Base-by-base conservation (phyloP, 257 asterid genomes). In the Agastache rugosa region DNA sequence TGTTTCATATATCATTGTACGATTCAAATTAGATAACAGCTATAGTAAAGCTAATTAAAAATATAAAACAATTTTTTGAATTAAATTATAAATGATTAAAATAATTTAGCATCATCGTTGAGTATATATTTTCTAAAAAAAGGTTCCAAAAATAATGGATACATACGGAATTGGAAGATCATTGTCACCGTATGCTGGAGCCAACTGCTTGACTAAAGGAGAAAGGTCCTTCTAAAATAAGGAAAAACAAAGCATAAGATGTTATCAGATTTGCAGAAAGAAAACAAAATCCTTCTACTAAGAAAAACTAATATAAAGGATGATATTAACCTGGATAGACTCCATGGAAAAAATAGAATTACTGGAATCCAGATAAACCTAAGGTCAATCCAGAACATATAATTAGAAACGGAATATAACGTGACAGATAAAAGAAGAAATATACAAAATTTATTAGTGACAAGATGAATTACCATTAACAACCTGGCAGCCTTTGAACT, bases 401-500 rank as follows among this genome's bases (percentile, higher is more conserved):
- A 37, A 65, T 12, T 34, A 62, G 34, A 54, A 50, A 34, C 2
- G 20, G 66, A 48, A 39, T 17, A 72, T 25, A 62, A 45, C 5
- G n/a, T 41, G 42, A 75, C 22, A 34, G 48, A 48, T 45, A 45
- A 42, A 77, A 22, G 47, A 56, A 77, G 19, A 50, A 22, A 67
- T 31, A 20, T 20, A 42, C 23, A 60, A 35, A 72, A 56, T 55
- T 51, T 10, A 68, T 62, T 54, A 31, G 73, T 0, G 11, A 17
- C 55, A 69, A 8, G 8, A 63, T 75, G 72, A 56, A 25, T 67
- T 92, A 92, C 99, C 91, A 95, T 83, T 60, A 89, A 75, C 35
- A 92, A 82, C 69, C 99, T 95, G 77, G 96, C 93, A 83, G 93
- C 87, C 82, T 88, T 90, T 22, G 98, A 79, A 77, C 86, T 92